These are phyloP conservation scores for Penicillium fuscoglaucum DNA, from an alignment of 2,329 filamentous ascomycete species.

Conservation along the genomic window DNA sequence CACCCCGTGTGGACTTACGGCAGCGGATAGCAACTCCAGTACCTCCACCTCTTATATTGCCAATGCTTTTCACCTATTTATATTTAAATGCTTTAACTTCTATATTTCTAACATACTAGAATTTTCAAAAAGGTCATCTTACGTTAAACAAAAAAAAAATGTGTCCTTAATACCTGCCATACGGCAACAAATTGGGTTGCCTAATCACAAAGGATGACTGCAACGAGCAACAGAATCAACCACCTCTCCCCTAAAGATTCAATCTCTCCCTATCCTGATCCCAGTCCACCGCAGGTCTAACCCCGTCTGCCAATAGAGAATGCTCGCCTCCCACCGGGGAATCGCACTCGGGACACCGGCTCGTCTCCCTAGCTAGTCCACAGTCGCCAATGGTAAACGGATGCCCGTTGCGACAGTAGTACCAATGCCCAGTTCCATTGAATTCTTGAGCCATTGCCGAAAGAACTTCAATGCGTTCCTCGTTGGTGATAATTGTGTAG, in stretches of 20 bases:
- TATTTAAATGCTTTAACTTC: background rate
- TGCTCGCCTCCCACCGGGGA: constrained; percentile 55
- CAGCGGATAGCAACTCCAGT: constrained; percentile 1
- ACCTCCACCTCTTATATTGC: background rate
- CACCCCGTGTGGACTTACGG: constrained; percentile 14
- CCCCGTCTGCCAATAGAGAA: background rate
- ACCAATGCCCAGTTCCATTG: constrained; percentile 53
- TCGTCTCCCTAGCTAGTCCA: constrained; percentile 63
- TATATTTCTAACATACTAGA: background rate
- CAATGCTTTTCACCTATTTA: background rate
- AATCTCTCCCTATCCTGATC: constrained; percentile 1
- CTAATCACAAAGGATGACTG: background rate
- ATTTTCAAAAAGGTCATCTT: background rate
- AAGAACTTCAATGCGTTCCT: constrained; percentile 55
- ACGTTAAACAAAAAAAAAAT: background rate
- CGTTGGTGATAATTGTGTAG: constrained; percentile 51
- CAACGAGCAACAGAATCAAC: background rate
- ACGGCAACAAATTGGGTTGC: background rate
- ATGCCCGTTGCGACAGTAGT: constrained; percentile 42
- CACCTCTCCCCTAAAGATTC: background rate
- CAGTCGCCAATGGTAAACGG: constrained; percentile 65
- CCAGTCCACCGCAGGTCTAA: background rate
- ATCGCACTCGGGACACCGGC: constrained; percentile 64
- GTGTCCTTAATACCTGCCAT: background rate
- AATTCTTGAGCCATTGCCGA: constrained; percentile 55